phyloP scores from a whole-genome alignment of 176 grass and related monocot genomes.

The Echinochloa phyllopogon region DNA sequence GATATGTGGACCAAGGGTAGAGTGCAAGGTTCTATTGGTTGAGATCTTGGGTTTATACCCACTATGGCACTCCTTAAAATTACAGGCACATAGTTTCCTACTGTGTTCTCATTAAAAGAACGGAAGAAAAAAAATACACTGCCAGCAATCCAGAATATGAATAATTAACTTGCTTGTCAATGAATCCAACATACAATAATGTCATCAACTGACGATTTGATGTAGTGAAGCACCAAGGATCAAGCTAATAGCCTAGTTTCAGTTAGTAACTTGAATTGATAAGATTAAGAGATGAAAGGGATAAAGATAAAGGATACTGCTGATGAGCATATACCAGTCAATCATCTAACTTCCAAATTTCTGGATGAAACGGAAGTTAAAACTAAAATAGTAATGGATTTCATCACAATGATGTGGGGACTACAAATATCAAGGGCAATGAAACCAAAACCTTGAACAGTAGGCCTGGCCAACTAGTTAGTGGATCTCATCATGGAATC shows the following conservation, averaged over 20 bases:
- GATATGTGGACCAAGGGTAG: neutral
- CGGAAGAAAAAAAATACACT: neutral
- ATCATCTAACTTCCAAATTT: neutral
- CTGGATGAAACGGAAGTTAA: neutral
- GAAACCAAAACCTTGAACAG: neutral
- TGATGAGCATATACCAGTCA: neutral
- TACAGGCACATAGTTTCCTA: neutral
- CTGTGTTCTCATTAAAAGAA: neutral
- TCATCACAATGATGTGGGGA: neutral
- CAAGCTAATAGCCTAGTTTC: neutral
- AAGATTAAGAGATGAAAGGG: conserved; percentile 1
- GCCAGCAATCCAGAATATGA: neutral
- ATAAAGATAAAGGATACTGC: neutral
- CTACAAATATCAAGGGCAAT: conserved; percentile 1
- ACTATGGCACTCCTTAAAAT: neutral
- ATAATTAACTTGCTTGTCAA: conserved; percentile 14
- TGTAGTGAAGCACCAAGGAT: neutral
- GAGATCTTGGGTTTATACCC: neutral
- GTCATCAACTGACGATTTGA: neutral
- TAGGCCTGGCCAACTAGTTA: neutral
- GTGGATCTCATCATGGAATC: neutral
- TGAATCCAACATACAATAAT: conserved; percentile 24
- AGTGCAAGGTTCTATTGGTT: conserved; percentile 1
- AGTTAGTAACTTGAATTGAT: neutral
- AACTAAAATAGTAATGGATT: conserved; percentile 9